Evolutionary conservation across 768 basidiomycete species (phyloP), one percentile per base, ranked within the genome.

Genomic region (Phaeotremella fagi): DNA sequence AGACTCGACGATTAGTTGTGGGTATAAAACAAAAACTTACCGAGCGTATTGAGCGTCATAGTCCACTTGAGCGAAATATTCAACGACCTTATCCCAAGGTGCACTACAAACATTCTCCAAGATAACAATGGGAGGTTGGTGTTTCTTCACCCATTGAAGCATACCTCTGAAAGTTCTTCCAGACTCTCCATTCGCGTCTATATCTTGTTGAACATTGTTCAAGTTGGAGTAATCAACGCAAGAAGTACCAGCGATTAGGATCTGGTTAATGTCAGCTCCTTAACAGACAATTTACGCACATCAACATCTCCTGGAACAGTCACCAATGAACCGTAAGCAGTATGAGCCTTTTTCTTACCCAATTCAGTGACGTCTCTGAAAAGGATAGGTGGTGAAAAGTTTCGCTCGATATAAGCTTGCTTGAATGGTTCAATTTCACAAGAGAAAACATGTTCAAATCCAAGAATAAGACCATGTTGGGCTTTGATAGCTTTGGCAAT

Each of bases 351-450:
- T 20, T 72, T 68, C 58, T 72, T 71, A 3, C 70, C 68, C 18
- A 97, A 80, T 67, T 95, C 91, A 52, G 87, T 90, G 16, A 97
- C 91, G 70, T 97, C 92, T 44, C 92, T 83, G 74, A 95, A 97
- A 28, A 97, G 79, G 24, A 94, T 75, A 12, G 91, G 90, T 22
- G 92, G 92, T 35, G 85, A 82, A 70, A 97, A 97, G 73, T 97
- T 97, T 27, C 92, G 81, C 70, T 97, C 92, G 58, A 97, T 97
- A 68, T 97, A 95, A 0, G 91, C 92, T 70, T 92, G 91, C 75
- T 95, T 92, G 80, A 90, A 94, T 3, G 91, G 90, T 69, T 91
- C 91, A 51, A 95, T 94, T 76, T 95, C 90, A 75, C 90, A 95
- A 1, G 90, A 94, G 76, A 95, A 94, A 38, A 92, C 88, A 74